Base-by-base conservation (phyloP, 805 yeast species). In the Kurtzmaniella fragi region DNA sequence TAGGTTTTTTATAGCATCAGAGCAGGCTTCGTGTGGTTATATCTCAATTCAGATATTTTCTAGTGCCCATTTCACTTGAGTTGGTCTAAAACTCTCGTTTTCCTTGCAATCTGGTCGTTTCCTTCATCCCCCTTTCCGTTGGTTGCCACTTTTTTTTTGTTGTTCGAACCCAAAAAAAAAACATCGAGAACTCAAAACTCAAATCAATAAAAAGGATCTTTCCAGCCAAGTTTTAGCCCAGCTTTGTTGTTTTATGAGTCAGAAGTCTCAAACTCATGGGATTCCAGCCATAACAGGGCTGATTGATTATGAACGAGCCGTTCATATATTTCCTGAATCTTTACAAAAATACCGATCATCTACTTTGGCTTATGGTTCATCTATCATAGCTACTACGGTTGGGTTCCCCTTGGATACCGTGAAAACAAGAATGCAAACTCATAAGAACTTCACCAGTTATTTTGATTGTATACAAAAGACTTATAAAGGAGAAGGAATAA, bases 391-490 rank as follows among this genome's bases (percentile, higher is more conserved):
- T 14, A 82, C 89, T 1, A 65, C 77, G 3, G 71, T 80, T n/a
- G 95, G 93, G 14, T 87, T 80, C 52, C 96, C 96, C 0, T 59
- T 87, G 36, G 96, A 87, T 55, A 82, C 93, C n/a, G 69, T 88
- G 42, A 87, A 87, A 57, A 88, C 95, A 0, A 67, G 95, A 43
- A 80, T 84, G 80, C 96, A 87, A 56, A 83, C 95, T 0, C 82
- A 84, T 52, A 69, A 73, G 39, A 54, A 57, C 36, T 86, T 77
- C 61, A 62, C 64, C 12, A 71, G 76, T 37, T 71, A 81, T 20
- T 56, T 68, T 37, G 78, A 77, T 40, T 85, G 95, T 53, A 62
- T 82, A 14, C 51, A 53, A 28, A 62, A 70, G 33, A 81, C 95
- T 0, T 62, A 77, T 23, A 49, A 54, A 6, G 57, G 64, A 8